Percentiles rank a stretch among this genome's conserved stretches.
Conservation (phyloP, 192 early-diverging fungal genomes). For the Coemansia sp. region DNA sequence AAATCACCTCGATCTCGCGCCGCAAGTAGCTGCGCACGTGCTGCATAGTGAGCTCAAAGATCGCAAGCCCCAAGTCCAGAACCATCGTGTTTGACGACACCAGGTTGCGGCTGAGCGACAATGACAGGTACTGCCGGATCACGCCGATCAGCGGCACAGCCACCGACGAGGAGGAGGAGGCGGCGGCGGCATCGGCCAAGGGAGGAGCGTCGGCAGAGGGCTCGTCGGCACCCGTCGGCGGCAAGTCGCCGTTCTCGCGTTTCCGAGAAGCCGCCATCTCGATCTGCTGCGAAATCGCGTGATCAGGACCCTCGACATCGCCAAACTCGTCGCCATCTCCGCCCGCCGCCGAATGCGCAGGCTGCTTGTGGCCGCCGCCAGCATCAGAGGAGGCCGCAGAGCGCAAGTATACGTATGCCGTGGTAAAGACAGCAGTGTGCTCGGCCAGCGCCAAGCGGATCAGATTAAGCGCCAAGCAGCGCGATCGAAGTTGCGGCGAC, state of each 20-base stretch:
- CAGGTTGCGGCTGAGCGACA: slow-evolving; percentile 82
- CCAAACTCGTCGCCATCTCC: slow-evolving; percentile 45
- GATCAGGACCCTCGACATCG: slow-evolving; percentile 44
- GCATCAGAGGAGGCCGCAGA: not conserved
- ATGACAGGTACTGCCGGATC: slow-evolving; percentile 85
- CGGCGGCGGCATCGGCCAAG: not conserved
- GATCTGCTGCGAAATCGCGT: slow-evolving; percentile 25
- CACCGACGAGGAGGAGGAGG: slow-evolving; percentile 14
- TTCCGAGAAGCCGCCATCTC: slow-evolving; percentile 7
- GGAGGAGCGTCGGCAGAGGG: not conserved
- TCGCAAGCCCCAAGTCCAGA: slow-evolving; percentile 81
- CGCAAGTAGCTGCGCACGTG: slow-evolving; percentile 74
- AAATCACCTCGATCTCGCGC: slow-evolving; percentile 87
- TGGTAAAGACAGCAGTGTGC: slow-evolving; percentile 76
- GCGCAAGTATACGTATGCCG: slow-evolving; percentile 57
- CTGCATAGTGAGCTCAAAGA: slow-evolving; percentile 78
- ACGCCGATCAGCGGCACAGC: slow-evolving; percentile 77
- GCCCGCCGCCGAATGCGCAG: not conserved
- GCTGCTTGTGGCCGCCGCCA: not conserved
- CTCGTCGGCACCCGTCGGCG: not conserved
- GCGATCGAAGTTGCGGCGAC: slow-evolving; percentile 82
- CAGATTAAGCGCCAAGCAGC: slow-evolving; percentile 81
- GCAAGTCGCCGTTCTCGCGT: not conserved
- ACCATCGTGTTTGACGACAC: slow-evolving; percentile 76
- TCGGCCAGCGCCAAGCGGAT: slow-evolving; percentile 75